phyloP scores from a whole-genome alignment of 768 basidiomycete genomes.

The Suillus subaureus region DNA sequence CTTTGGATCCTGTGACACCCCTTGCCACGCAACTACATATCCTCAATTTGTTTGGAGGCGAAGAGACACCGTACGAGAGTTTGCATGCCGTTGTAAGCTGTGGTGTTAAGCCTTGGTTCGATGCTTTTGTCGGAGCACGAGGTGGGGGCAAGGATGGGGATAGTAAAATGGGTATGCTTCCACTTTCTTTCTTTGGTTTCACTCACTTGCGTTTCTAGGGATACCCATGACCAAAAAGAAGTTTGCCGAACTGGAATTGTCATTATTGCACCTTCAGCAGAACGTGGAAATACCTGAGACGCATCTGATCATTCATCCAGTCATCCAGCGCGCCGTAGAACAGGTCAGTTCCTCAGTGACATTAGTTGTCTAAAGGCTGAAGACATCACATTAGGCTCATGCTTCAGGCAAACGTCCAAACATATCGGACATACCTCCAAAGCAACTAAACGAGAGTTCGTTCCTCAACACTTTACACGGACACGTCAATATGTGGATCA shows the following conservation, averaged over 20 bases:
- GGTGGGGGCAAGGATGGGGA: conserved; percentile 76
- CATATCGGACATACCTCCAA: conserved; percentile 71
- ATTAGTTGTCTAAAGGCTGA: conserved; percentile 12
- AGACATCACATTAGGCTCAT: conserved; percentile 45
- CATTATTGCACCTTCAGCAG: conserved; percentile 92
- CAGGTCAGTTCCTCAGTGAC: conserved; percentile 38
- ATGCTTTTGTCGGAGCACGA: conserved; percentile 91
- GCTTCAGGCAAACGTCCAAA: conserved; percentile 62
- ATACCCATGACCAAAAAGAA: conserved; percentile 99
- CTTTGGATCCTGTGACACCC: conserved; percentile 78
- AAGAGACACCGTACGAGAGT: conserved; percentile 92
- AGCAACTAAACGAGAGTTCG: conserved; percentile 79
- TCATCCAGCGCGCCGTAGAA: conserved; percentile 86
- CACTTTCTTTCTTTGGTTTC: neutral
- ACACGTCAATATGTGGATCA: conserved; percentile 98
- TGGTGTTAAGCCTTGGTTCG: conserved; percentile 98
- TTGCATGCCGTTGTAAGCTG: conserved; percentile 93
- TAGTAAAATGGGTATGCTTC: conserved; percentile 70
- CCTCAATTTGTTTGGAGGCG: conserved; percentile 87
- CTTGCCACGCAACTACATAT: conserved; percentile 88
- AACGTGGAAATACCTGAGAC: conserved; percentile 99
- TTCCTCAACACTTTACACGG: conserved; percentile 93
- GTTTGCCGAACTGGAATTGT: conserved; percentile 96
- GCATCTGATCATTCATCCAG: conserved; percentile 87
- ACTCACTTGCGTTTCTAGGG: conserved; percentile 39